Evolutionary conservation across 2,329 filamentous ascomycete genomes (phyloP), one percentile per base, ranked within the genome.

Genomic region (Acarospora socialis): DNA sequence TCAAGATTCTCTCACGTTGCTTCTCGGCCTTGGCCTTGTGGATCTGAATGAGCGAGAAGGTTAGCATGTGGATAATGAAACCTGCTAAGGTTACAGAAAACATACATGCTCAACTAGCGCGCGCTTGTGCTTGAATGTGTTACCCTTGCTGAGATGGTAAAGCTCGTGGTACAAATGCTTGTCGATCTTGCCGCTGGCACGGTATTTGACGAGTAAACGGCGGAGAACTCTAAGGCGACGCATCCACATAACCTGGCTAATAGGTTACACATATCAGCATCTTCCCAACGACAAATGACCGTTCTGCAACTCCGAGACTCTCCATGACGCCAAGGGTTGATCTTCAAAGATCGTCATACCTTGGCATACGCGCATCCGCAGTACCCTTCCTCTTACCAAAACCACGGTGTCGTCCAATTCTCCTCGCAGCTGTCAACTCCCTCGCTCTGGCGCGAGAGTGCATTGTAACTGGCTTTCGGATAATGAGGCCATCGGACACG

Each of bases 381-480:
- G 92, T 95, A 94, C 90, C 92, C 87, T 98, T 98, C 68, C 90
- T 83, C 84, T 98, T 98, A 82, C 90, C 90, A 72, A 93, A 93
- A 62, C 90, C 90, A 67, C 90, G 81, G 76, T 98, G 90, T 68
- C 90, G 77, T 60, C 90, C 90, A 59, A 92, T 86, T 60, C 86
- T 75, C 68, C 90, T 79, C 61, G 90, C 81, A 47, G 82, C 81
- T 65, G 81, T 92, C 63, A 98, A 74, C 66, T 90, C 86, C 57
- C 92, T 81, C 58, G 90, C 90, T 59, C 90, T 83, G 56, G 82
- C 77, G 68, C 92, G 82, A 53, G 90, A 95, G 82, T 98, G 90
- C 83, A 94, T 93, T 60, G 87, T 94, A 59, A 94, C 86, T 60
- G 92, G 92, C 79, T 98, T 98, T 74, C 81, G 82, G 77, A 98